These are phyloP conservation scores for Chlamydomonas applanata DNA, from an alignment of 139 green algal species.

Conservation along the genomic window DNA sequence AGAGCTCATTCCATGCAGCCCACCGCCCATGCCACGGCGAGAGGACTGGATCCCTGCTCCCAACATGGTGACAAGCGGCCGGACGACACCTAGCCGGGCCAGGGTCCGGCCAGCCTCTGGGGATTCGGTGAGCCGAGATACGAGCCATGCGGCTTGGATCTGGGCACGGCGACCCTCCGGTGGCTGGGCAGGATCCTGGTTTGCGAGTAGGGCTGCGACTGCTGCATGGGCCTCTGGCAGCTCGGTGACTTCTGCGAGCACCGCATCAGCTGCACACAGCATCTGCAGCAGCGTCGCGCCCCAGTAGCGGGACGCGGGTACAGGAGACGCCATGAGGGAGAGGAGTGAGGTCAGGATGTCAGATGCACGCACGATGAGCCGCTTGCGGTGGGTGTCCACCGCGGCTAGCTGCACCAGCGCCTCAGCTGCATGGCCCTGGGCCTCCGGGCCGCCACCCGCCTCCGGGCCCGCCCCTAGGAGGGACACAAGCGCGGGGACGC, in stretches of 20 bases:
- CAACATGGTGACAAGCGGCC: conserved; percentile 11
- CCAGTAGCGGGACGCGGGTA: conserved; percentile 17
- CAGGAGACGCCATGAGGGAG: not conserved
- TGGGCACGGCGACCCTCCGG: not conserved
- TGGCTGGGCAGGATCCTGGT: not conserved
- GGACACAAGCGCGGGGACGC: conserved; percentile 22
- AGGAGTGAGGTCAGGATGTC: not conserved
- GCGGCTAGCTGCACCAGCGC: conserved; percentile 36
- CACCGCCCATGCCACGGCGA: not conserved
- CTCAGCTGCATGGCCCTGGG: conserved; percentile 29
- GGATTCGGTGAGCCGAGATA: conserved; percentile 8
- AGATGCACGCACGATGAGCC: not conserved
- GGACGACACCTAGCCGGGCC: not conserved
- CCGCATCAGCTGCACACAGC: not conserved
- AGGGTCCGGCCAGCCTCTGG: not conserved
- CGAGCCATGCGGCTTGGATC: conserved; percentile 17
- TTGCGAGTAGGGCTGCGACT: not conserved
- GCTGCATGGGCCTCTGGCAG: not conserved
- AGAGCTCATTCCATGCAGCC: not conserved
- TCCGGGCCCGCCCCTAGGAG: conserved; percentile 8
- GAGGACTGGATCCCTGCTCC: not conserved
- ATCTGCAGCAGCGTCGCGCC: conserved; percentile 19
- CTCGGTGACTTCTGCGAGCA: not conserved
- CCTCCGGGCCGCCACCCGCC: not conserved
- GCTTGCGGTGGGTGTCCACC: conserved; percentile 8